These are phyloP conservation scores for Acanthamoeba healyi DNA, from an alignment of 208 protist genomes.

Conservation along the genomic window DNA sequence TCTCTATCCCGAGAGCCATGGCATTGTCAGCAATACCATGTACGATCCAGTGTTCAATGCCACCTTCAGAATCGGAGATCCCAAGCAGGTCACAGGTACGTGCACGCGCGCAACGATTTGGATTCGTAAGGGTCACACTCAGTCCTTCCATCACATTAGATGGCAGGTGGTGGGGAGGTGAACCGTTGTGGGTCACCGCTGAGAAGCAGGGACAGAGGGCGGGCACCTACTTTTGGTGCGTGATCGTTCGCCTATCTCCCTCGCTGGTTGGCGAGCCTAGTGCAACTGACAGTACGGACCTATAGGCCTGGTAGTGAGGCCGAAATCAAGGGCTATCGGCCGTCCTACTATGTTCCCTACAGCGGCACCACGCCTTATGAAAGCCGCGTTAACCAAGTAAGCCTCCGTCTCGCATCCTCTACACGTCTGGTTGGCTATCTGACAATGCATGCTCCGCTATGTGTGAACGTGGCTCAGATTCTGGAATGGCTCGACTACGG, in stretches of 20 bases:
- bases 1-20: constrained; percentile 73
- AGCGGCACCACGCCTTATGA: not conserved
- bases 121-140: too few species aligned
- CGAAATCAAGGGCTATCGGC: constrained; percentile 50
- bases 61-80: constrained; percentile 7
- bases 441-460: not conserved
- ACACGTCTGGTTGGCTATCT: too few species aligned
- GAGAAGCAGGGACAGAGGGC: constrained; percentile 39
- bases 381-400: constrained; percentile 41
- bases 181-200: constrained; percentile 70
- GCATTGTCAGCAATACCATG: constrained; percentile 71
- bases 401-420: not conserved
- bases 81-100: constrained; percentile 9
- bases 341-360: constrained; percentile 59
- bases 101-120: too few species aligned
- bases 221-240: constrained; percentile 41
- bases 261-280: not conserved
- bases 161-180: constrained; percentile 68
- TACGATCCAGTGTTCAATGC: constrained; percentile 68
- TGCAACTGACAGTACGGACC: not conserved
- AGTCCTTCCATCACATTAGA: not conserved
- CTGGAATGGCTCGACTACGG: constrained; percentile 64
- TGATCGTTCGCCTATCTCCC: not conserved
- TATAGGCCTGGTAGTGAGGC: constrained; percentile 67
- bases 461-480: not conserved